Base-by-base conservation (phyloP, 108 stramenopile species). In the Pseudonitzschia pungens region DNA sequence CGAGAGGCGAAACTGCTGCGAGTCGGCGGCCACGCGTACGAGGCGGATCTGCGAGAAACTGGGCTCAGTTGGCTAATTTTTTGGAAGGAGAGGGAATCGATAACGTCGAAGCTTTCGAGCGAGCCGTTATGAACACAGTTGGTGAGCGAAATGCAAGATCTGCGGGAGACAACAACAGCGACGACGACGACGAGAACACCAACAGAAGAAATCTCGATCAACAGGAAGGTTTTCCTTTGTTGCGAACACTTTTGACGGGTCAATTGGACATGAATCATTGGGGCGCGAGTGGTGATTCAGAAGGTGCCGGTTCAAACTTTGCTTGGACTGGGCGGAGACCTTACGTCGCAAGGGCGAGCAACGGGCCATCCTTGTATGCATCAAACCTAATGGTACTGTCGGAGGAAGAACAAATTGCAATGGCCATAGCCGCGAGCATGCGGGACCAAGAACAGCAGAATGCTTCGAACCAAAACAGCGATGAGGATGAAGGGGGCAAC, bases 341-440 rank as follows among this genome's bases (percentile, higher is more conserved):
- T 26, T 56, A 71, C 22, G 11, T 60, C 14, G 9, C 57, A 9
- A 16, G 50, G 33, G 28, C 72, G 7, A 50, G 52, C 43, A 22
- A 59, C 58, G 14, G 36, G 24, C 26, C n/a, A n/a, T n/a, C n/a
- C n/a, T 26, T 58, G 21, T 86, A 77, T 53, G 82, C 84, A n/a
- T 82, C 86, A 0, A 70, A 56, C 42, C 43, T 88, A 66, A 60
- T 89, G 68, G 79, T 89, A 86, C 73, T 92, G 36, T 81, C 87
- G 12, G 92, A 92, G 81, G 92, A 90, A 48, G 86, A 92, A 57
- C 92, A 92, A 69, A 54, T 92, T 36, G 86, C 87, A 52, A 89
- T 92, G 89, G 92, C 92, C n/a, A 92, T 92, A 80, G 89, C 89
- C 31, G 81, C 89, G 40, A 87, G 86, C 78, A 77, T 92, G 77